These are phyloP conservation scores for Cladophialophora yegresii DNA, from an alignment of 2,329 filamentous ascomycete species.

Conservation along the genomic window DNA sequence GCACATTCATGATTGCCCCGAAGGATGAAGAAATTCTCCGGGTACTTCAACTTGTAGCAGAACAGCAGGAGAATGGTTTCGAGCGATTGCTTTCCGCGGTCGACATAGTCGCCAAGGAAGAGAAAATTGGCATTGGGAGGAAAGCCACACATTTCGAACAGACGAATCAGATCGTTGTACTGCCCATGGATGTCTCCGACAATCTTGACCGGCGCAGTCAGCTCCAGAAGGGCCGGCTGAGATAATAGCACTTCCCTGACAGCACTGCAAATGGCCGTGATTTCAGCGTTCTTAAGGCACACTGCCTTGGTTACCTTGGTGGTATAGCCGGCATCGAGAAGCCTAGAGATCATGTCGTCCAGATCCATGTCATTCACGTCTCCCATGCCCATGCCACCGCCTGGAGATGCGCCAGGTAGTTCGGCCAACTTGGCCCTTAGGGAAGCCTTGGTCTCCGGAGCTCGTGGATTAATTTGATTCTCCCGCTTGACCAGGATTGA, in stretches of 20 bases:
- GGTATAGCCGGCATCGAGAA: conserved; percentile 91
- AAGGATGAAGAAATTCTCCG: conserved; percentile 94
- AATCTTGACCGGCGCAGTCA: conserved; percentile 94
- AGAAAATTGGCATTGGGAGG: conserved; percentile 89
- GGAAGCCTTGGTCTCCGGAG: conserved; percentile 46
- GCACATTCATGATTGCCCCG: conserved; percentile 96
- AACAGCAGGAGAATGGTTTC: conserved; percentile 91
- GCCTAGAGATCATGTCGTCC: conserved; percentile 93
- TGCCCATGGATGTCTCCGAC: conserved; percentile 96
- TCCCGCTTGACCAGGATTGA: conserved; percentile 87
- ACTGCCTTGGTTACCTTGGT: conserved; percentile 98
- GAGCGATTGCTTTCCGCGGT: conserved; percentile 91
- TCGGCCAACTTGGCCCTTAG: conserved; percentile 37
- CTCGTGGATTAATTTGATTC: conserved; percentile 67
- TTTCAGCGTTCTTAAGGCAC: conserved; percentile 96
- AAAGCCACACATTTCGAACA: conserved; percentile 99
- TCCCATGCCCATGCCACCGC: conserved; percentile 74
- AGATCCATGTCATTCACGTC: conserved; percentile 91
- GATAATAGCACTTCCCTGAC: conserved; percentile 86
- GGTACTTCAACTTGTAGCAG: conserved; percentile 96
- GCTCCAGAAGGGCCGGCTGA: conserved; percentile 86
- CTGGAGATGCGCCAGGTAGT: conserved; percentile 47
- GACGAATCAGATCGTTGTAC: conserved; percentile 90
- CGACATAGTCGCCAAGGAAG: conserved; percentile 94
- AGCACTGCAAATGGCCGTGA: conserved; percentile 86